These are phyloP conservation scores for Heliamphora ciliata DNA, from an alignment of 179 eudicot genomes.

Conservation along the genomic window DNA sequence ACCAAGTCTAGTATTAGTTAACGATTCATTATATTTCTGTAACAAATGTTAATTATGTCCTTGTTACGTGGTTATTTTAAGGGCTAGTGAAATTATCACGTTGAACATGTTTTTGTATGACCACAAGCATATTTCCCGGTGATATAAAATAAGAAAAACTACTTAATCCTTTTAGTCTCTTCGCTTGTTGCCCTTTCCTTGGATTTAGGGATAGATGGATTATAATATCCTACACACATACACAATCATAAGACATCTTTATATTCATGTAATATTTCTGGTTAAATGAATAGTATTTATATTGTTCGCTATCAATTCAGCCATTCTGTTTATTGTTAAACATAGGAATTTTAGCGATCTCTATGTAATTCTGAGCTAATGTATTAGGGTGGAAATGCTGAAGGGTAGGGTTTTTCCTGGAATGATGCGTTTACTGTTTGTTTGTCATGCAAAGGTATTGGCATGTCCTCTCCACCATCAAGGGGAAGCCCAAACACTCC, in stretches of 20 bases:
- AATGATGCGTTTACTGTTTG: too few species aligned
- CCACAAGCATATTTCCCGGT: not conserved
- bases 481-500: too few species aligned
- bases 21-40: not conserved
- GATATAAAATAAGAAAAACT: not conserved
- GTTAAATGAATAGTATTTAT: not conserved
- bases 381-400: too few species aligned
- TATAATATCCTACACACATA: not conserved
- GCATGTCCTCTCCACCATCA: too few species aligned
- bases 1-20: not conserved
- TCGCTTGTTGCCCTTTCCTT: not conserved
- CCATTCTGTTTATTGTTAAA: too few species aligned
- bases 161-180: not conserved
- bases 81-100: not conserved
- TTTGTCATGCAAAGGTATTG: too few species aligned
- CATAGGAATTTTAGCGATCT: too few species aligned
- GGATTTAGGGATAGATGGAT: not conserved
- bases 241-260: not conserved
- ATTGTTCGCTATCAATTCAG: too few species aligned
- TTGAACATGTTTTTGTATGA: not conserved
- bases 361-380: too few species aligned
- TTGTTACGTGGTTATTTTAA: not conserved
- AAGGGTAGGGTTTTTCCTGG: too few species aligned
- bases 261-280: not conserved
- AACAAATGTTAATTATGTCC: not conserved